Evolutionary conservation across 2,329 filamentous ascomycete species (phyloP), one percentile per base, ranked within the genome.

Genomic region (Stagonosporopsis vannaccii): DNA sequence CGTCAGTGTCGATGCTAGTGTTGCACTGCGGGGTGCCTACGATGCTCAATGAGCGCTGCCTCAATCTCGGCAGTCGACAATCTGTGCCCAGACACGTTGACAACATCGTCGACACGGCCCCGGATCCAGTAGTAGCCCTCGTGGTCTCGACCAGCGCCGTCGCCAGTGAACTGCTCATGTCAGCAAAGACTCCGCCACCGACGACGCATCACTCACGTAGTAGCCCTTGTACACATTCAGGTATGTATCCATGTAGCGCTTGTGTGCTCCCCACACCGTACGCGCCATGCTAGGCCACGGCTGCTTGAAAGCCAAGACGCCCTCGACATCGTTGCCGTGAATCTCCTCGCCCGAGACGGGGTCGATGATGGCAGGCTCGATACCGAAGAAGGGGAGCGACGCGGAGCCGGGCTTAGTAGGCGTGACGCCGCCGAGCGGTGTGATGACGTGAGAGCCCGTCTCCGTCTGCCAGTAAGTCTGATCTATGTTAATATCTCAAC

Each of bases 101-200:
- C 94, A 39, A 99, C 95, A 71, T 99, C 95, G 74, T 99, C 95
- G 49, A 99, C 95, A 78, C 95, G 92, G 64, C 95, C 95, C 61
- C 95, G 91, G 76, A 99, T 99, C 95, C 95, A 99, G 87, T 98
- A 99, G 84, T 97, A 99, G 54, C 95, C 95, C 71, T 99, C 95
- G 79, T 97, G 90, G 76, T 99, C 95, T 74, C 95, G 91, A 58
- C 91, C 95, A 52, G 95, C 95, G 74, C 95, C 95, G 74, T 99
- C 95, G 56, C 91, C 91, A 15, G 91, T 95, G 81, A 95, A 96
- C 88, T 91, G 65, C 28, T 11, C 5, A 28, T 9, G 32, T 74
- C 59, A 74, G 67, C 51, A 55, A 17, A 28, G 23, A 41, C 17
- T 44, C 35, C 20, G n/a, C 15, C 41, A 37, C 43, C 49, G 2